Base-by-base conservation (phyloP, 2,329 filamentous ascomycete species). In the Pleomassaria siparia region DNA sequence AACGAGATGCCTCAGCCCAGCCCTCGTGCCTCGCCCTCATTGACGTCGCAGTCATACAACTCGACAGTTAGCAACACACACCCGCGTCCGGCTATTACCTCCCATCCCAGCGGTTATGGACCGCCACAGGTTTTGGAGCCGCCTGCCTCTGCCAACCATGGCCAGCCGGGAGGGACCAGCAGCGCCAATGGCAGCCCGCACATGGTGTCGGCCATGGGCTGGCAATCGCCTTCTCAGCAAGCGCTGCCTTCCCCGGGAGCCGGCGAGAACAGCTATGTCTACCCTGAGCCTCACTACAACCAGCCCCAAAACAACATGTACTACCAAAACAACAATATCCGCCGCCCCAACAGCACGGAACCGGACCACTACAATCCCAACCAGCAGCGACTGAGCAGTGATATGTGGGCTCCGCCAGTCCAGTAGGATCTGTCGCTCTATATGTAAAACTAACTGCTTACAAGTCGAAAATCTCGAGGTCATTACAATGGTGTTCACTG, bases 181-280 rank as follows among this genome's bases (percentile, higher is more conserved):
- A 95, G 89, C 66, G 86, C 82, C n/a, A 84, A 78, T 47, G 88
- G 88, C 44, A 96, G 91, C 70, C 91, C 92, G 42, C 91, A 96
- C 70, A 89, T 96, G 84, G 74, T 13, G 3, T 30, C 76, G 52
- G 84, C 80, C 51, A 80, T 89, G 53, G 88, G 89, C 45, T 96
- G 92, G 91, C 88, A 90, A 56, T 95, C 91, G 4, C 91, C 91
- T 3, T 83, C 85, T 2, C 88, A 91, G 57, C 82, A 84, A 54
- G 80, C 81, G 25, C 84, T 90, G 56, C 84, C 87, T 9, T 86
- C 87, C 8, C 87, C 91, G 36, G 82, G 80, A 36, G 83, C 81
- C 41, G 78, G 78, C 53, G 91, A 90, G 55, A 67, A 60, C 36
- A 84, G 88, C 52, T 96, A 95, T 65, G 84, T 87, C 7, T 95